Conservation (phyloP, 2,329 filamentous ascomycete genomes). For the Paecilomyces sp. region DNA sequence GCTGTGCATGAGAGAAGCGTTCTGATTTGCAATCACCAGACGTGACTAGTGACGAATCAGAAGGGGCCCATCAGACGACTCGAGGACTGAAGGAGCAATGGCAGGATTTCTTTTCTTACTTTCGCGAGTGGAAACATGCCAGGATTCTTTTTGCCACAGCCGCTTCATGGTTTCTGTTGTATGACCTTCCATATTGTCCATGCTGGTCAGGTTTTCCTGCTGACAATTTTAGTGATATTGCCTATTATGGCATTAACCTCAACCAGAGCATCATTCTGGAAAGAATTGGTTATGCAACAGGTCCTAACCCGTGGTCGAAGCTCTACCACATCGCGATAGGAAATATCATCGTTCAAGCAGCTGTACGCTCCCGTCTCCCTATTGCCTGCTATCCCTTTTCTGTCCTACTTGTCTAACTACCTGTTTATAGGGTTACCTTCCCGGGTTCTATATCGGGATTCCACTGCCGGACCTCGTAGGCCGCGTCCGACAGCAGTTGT, state of each 20-base stretch:
- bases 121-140: conserved; percentile 23
- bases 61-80: conserved; percentile 6
- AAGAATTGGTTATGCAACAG: conserved; percentile 24
- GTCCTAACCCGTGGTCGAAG: conserved; percentile 21
- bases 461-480: conserved; percentile 17
- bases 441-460: conserved; percentile 16
- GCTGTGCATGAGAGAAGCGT: neutral
- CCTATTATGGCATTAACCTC: conserved; percentile 28
- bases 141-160: conserved; percentile 25
- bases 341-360: conserved; percentile 23
- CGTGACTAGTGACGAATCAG: conserved; percentile 1
- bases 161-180: conserved; percentile 23
- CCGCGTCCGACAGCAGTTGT: conserved; percentile 14
- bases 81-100: conserved; percentile 10
- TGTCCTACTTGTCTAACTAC: neutral
- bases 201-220: neutral
- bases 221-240: conserved; percentile 14
- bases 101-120: conserved; percentile 22
- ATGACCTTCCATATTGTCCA: neutral
- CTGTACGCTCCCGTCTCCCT: neutral
- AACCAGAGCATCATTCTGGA: conserved; percentile 26
- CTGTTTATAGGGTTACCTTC: conserved; percentile 11
- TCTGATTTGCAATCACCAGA: neutral
- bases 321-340: conserved; percentile 26
- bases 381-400: neutral